Evolutionary conservation across 805 yeast genomes (phyloP).

Genomic region (Suhomyces vadensis): DNA sequence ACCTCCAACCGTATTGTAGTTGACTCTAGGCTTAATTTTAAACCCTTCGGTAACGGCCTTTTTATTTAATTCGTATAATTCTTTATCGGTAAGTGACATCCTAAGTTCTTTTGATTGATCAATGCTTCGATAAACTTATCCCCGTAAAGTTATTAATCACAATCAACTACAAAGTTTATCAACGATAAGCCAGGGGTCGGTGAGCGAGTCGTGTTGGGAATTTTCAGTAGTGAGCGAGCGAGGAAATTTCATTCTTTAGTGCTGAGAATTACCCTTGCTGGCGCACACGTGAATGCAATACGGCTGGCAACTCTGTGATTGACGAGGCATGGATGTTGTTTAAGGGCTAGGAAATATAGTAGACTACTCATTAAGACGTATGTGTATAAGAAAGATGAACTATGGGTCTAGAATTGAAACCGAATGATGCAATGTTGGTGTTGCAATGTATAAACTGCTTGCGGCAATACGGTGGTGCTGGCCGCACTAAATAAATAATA

Average conservation of each 20-base stretch:
- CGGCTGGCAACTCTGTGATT: too few relatives aligned
- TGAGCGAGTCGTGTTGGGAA: background rate
- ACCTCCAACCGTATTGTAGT: slow-evolving; percentile 96
- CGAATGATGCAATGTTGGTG: too few relatives aligned
- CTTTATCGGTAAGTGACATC: slow-evolving; percentile 42
- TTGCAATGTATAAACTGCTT: too few relatives aligned
- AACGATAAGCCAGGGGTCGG: slow-evolving; percentile 8
- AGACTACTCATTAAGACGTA: too few relatives aligned
- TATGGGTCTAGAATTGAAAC: too few relatives aligned
- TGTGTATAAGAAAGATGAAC: too few relatives aligned
- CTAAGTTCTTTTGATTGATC: slow-evolving; percentile 7
- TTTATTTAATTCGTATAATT: slow-evolving; percentile 74
- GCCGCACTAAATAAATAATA: too few relatives aligned
- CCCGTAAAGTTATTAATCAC: slow-evolving; percentile 1
- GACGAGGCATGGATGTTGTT: too few relatives aligned
- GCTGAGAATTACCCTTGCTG: slow-evolving; percentile 4
- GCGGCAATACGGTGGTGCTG: too few relatives aligned
- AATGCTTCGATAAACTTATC: slow-evolving; percentile 3
- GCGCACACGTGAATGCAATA: background rate
- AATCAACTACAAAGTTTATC: background rate
- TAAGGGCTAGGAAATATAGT: too few relatives aligned
- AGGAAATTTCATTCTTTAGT: slow-evolving; percentile 1
- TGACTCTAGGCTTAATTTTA: slow-evolving; percentile 85
- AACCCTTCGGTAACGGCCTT: slow-evolving; percentile 91
- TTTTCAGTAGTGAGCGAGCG: slow-evolving; percentile 3